Evolutionary conservation across 2,329 filamentous ascomycete species (phyloP).

Genomic region (Thelonectria rubi): DNA sequence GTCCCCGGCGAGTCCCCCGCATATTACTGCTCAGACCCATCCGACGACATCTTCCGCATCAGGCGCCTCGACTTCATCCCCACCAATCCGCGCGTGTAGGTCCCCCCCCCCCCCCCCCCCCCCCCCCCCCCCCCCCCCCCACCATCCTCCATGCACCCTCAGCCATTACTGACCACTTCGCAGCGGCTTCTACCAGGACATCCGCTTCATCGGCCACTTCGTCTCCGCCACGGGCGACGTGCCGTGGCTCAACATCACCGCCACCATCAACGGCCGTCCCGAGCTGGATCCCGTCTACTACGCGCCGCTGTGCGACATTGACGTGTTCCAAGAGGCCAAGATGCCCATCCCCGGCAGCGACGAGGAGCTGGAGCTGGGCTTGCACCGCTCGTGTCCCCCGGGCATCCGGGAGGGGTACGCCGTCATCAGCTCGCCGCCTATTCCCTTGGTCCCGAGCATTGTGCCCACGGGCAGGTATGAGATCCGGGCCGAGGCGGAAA

Average conservation of each 20-base stretch:
- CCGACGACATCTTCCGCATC: background rate
- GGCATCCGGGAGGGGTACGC: slow-evolving; percentile 9
- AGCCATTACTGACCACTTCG: background rate
- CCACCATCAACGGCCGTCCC: slow-evolving; percentile 3
- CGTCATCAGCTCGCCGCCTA: slow-evolving; percentile 10
- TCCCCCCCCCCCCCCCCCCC: background rate
- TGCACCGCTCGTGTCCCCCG: slow-evolving; percentile 14
- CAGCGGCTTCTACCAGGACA: slow-evolving; percentile 10
- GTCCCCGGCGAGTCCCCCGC: slow-evolving; percentile 4
- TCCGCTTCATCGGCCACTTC: slow-evolving; percentile 13
- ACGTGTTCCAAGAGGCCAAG: background rate
- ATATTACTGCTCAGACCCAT: slow-evolving; percentile 3
- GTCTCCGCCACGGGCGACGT: slow-evolving; percentile 9
- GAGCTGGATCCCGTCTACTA: slow-evolving; percentile 5
- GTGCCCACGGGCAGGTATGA: slow-evolving; percentile 2
- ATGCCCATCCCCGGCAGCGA: background rate
- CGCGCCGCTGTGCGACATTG: slow-evolving; percentile 4
- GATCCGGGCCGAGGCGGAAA: slow-evolving; percentile 10
- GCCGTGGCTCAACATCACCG: slow-evolving; percentile 20
- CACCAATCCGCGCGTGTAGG: slow-evolving; percentile 1
- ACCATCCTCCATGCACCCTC: too few species aligned
- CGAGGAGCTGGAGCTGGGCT: background rate
- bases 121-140: background rate
- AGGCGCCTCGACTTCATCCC: slow-evolving; percentile 1
- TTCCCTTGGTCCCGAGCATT: background rate